Conservation (phyloP, 2,329 filamentous ascomycete genomes). For the Fusarium dlaminii region DNA sequence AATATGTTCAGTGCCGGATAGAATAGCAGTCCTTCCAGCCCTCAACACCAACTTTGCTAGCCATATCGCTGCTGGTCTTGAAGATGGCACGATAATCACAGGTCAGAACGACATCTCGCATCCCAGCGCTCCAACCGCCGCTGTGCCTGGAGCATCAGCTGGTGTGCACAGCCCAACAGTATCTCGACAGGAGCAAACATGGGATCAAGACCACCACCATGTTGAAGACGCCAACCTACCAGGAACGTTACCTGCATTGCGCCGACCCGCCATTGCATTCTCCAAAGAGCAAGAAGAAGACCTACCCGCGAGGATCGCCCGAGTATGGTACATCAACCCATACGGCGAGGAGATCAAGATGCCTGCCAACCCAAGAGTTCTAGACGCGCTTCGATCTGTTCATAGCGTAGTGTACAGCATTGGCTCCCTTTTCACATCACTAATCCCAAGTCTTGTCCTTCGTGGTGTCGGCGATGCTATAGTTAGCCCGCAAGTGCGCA, state of each 20-base stretch:
- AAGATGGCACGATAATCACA: constrained; percentile 80
- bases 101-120: constrained; percentile 95
- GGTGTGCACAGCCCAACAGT: constrained; percentile 44
- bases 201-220: constrained; percentile 68
- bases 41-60: constrained; percentile 96
- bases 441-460: constrained; percentile 84
- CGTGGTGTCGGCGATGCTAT: constrained; percentile 73
- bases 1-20: constrained; percentile 83
- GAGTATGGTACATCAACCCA: constrained; percentile 97
- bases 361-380: constrained; percentile 81
- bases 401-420: constrained; percentile 88
- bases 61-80: constrained; percentile 87
- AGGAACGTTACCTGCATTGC: constrained; percentile 80
- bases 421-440: constrained; percentile 90
- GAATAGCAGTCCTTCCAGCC: constrained; percentile 83
- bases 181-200: constrained; percentile 55
- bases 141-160: constrained; percentile 44
- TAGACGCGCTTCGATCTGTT: constrained; percentile 72
- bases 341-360: constrained; percentile 97
- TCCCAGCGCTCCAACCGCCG: constrained; percentile 71
- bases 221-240: constrained; percentile 85
- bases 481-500: constrained; percentile 55
- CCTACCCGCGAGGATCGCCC: constrained; percentile 77
- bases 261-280: constrained; percentile 84
- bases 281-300: constrained; percentile 80